Evolutionary conservation across 345 rosid genomes (phyloP).

Genomic region (Syzygium grande): DNA sequence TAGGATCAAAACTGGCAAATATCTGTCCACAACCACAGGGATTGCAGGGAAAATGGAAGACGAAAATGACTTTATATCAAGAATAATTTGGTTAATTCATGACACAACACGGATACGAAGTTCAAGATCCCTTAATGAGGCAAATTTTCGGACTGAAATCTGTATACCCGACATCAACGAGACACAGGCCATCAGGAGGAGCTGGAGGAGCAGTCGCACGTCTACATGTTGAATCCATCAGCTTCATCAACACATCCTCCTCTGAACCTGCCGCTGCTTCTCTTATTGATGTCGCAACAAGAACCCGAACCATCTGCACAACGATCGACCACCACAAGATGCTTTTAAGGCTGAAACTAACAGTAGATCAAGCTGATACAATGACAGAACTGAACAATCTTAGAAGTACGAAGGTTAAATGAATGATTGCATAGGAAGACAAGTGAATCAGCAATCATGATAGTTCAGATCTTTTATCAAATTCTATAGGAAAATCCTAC

Average conservation of each 20-base stretch:
- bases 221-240: conserved; percentile 76
- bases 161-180: conserved; percentile 72
- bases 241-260: conserved; percentile 58
- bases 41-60: not conserved
- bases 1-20: not conserved
- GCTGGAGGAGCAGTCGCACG: conserved; percentile 97
- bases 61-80: not conserved
- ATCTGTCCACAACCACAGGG: not conserved
- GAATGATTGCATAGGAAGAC: not conserved
- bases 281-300: conserved; percentile 78
- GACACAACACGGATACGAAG: not conserved
- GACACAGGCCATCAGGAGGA: conserved; percentile 80
- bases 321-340: not conserved
- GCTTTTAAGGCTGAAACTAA: not conserved
- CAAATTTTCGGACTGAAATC: conserved; percentile 52
- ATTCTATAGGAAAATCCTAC: not conserved
- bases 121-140: conserved; percentile 29
- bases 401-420: not conserved
- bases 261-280: conserved; percentile 95
- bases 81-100: not conserved
- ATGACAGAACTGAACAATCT: not conserved
- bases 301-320: conserved; percentile 83
- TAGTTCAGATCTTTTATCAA: not conserved
- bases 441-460: not conserved
- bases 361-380: not conserved